Evolutionary conservation across 352 stramenopile species (phyloP).

Genomic region (Globisporangium megalacanthum): DNA sequence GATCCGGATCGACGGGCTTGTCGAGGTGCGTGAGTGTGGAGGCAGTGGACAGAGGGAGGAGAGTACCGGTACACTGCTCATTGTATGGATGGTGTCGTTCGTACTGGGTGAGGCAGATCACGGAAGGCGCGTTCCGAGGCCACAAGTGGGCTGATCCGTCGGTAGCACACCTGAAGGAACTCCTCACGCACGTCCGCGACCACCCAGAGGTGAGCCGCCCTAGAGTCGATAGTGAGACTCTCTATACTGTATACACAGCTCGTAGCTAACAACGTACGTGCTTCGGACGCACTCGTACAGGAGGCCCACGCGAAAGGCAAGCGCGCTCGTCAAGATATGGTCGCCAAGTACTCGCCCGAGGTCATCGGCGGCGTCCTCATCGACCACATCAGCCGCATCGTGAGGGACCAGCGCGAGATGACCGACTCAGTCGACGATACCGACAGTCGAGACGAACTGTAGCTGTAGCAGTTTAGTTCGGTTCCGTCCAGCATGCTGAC

Average conservation of each 20-base stretch:
- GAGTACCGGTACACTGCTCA: too few species aligned
- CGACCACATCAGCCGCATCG: conserved; percentile 53
- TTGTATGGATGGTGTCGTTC: not conserved
- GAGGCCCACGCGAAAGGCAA: conserved; percentile 63
- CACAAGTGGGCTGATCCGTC: conserved; percentile 87
- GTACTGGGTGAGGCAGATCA: conserved; percentile 35
- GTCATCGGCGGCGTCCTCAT: conserved; percentile 71
- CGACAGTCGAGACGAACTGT: conserved; percentile 47
- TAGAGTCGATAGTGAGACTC: not conserved
- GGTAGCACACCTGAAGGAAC: conserved; percentile 53
- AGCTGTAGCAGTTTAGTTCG: conserved; percentile 34
- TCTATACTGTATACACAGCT: not conserved
- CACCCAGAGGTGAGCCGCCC: conserved; percentile 40
- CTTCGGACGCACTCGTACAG: conserved; percentile 9
- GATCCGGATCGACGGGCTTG: conserved; percentile 69
- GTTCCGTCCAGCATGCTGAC: too few species aligned
- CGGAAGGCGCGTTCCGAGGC: conserved; percentile 68
- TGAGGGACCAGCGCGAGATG: conserved; percentile 24
- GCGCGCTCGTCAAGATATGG: conserved; percentile 73
- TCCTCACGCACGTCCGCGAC: conserved; percentile 51
- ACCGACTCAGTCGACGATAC: not conserved
- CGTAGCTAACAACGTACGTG: too few species aligned
- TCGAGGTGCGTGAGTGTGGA: conserved; percentile 34
- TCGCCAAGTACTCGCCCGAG: conserved; percentile 73
- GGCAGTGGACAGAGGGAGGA: too few species aligned